Evolutionary conservation across 306 rosid species (phyloP).

Genomic region (Neltuma alba): DNA sequence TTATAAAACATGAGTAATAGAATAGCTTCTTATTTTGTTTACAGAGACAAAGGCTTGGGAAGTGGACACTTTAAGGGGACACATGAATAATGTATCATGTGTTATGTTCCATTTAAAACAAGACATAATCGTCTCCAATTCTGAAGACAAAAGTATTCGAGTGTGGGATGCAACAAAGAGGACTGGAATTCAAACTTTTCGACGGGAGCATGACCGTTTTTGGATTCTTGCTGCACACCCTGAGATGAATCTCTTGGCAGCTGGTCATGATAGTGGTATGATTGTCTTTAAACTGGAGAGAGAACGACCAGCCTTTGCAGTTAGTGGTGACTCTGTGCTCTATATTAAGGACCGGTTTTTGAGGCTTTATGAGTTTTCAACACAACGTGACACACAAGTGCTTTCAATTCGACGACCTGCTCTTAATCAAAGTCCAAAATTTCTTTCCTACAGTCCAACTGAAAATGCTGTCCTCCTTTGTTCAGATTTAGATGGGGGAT

Average conservation of each 20-base stretch:
- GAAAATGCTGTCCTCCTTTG: constrained; percentile 92
- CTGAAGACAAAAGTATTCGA: constrained; percentile 96
- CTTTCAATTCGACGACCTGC: constrained; percentile 88
- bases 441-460: constrained; percentile 80
- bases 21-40: constrained; percentile 22
- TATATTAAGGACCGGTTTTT: constrained; percentile 82
- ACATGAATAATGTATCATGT: constrained; percentile 96
- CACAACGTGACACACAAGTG: constrained; percentile 79
- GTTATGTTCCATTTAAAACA: constrained; percentile 96
- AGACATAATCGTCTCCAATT: constrained; percentile 92
- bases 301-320: constrained; percentile 89
- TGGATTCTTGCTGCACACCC: constrained; percentile 98
- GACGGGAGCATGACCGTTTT: constrained; percentile 94
- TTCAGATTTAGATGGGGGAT: constrained; percentile 89
- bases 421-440: constrained; percentile 86
- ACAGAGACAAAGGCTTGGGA: constrained; percentile 99
- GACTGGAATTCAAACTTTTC: constrained; percentile 93
- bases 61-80: constrained; percentile 97
- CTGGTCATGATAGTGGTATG: constrained; percentile 99
- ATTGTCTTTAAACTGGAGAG: constrained; percentile 94
- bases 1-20: background rate
- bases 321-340: constrained; percentile 81
- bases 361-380: constrained; percentile 78
- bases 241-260: constrained; percentile 96
- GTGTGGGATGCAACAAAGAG: constrained; percentile 97